Conservation (phyloP, 352 stramenopile genomes). For the Globisporangium takayamanum region DNA sequence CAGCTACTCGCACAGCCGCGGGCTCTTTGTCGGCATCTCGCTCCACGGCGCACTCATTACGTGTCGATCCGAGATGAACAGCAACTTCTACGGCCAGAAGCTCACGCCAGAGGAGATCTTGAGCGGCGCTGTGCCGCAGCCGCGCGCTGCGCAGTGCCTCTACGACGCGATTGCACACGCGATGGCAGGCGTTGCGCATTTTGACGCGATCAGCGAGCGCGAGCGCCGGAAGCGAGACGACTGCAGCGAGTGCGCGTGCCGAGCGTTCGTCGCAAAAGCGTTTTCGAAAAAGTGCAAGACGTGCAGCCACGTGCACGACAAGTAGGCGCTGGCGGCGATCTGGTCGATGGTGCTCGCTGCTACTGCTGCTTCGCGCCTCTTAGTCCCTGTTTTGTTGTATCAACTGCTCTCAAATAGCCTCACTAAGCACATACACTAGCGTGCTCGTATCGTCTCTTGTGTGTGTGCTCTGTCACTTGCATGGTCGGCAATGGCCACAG, state of each 20-base stretch:
- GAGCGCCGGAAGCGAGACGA: conserved; percentile 15
- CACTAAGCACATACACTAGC: too few species aligned
- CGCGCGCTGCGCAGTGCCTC: conserved; percentile 60
- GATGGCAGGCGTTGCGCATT: conserved; percentile 63
- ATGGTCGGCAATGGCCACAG: not conserved
- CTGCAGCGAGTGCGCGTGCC: conserved; percentile 51
- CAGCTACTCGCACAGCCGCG: conserved; percentile 91
- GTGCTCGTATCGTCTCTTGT: too few species aligned
- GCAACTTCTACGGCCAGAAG: conserved; percentile 92
- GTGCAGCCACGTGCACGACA: conserved; percentile 53
- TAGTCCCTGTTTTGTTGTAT: too few species aligned
- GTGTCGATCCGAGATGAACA: conserved; percentile 89
- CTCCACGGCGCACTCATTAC: conserved; percentile 91
- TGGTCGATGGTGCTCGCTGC: too few species aligned
- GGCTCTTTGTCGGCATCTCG: conserved; percentile 91
- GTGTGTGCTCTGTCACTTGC: too few species aligned
- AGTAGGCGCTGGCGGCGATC: conserved; percentile 6
- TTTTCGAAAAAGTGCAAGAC: conserved; percentile 81
- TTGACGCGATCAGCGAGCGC: conserved; percentile 28
- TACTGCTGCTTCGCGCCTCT: too few species aligned
- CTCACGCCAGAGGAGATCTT: conserved; percentile 76
- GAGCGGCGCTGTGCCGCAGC: conserved; percentile 42
- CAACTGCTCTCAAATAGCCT: too few species aligned
- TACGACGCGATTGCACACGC: conserved; percentile 73
- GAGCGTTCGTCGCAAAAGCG: conserved; percentile 48